phyloP scores from a whole-genome alignment of 2,329 filamentous ascomycete species.

The Fusarium falciforme region DNA sequence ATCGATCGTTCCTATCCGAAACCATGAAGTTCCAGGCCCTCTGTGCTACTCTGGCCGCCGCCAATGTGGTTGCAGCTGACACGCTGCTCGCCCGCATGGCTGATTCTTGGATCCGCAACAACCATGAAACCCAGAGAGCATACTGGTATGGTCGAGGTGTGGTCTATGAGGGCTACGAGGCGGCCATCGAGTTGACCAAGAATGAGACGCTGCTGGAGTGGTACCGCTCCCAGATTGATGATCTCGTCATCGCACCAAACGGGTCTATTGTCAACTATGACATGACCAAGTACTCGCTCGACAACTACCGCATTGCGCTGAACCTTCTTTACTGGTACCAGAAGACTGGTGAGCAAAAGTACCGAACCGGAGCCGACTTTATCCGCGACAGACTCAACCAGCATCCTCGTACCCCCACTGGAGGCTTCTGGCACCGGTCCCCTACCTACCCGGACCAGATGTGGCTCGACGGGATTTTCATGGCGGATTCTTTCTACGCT shows the following conservation, averaged over 20 bases:
- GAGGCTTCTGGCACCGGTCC: slow-evolving; percentile 65
- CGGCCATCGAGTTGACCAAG: slow-evolving; percentile 52
- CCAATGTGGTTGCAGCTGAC: slow-evolving; percentile 26
- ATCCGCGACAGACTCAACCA: slow-evolving; percentile 59
- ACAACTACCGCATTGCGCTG: slow-evolving; percentile 65
- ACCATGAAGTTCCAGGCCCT: slow-evolving; percentile 37
- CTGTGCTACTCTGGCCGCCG: slow-evolving; percentile 29
- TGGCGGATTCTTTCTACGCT: slow-evolving; percentile 59
- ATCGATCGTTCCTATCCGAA: neutral
- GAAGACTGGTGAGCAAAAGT: slow-evolving; percentile 58
- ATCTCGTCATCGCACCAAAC: slow-evolving; percentile 52
- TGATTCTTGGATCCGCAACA: slow-evolving; percentile 39
- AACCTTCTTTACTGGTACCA: slow-evolving; percentile 63
- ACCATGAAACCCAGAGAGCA: slow-evolving; percentile 31
- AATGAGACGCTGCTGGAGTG: slow-evolving; percentile 58
- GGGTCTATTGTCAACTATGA: slow-evolving; percentile 61
- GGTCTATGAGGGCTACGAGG: slow-evolving; percentile 36
- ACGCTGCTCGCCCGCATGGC: slow-evolving; percentile 27
- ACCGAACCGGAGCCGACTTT: slow-evolving; percentile 59
- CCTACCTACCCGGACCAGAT: slow-evolving; percentile 63
- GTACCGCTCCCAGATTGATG: slow-evolving; percentile 59
- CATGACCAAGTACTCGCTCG: slow-evolving; percentile 60
- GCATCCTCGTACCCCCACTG: slow-evolving; percentile 61
- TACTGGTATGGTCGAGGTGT: slow-evolving; percentile 39
- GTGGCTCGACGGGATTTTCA: slow-evolving; percentile 69